Base-by-base conservation (phyloP, 2,329 filamentous ascomycete genomes). In the Exserohilum turcica region DNA sequence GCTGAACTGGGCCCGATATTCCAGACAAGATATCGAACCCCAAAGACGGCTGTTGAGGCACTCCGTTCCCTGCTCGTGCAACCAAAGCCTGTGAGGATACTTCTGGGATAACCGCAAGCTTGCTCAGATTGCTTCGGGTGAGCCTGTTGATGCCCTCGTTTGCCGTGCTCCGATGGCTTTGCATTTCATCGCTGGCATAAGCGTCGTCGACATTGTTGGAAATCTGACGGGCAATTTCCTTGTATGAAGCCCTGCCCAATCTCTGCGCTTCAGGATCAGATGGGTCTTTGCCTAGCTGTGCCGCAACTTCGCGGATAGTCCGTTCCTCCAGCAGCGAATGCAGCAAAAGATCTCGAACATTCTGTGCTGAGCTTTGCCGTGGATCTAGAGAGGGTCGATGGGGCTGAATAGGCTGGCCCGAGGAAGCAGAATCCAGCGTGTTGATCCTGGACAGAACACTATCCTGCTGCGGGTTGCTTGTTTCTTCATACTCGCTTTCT, bases 261-360 rank as follows among this genome's bases (percentile, higher is more conserved):
- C 63, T 57, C 44, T 72, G 60, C 6, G 78, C 74, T 18, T 74
- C 73, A 15, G 74, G 70, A 49, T 78, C 67, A 16, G 64, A 61
- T 1, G 35, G 44, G 28, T 63, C 63, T 40, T 69, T 68, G 7
- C 67, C 69, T 24, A 77, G 57, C 43, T 75, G 67, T 15, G 72
- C 62, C 31, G 76, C 66, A 9, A 76, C 75, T 43, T 78, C 69
- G 24, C 65, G 67, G 8, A 76, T 57, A 31, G 76, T 76, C 46
- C 75, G 73, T 38, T 79, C 74, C 61, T 80, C 78, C 1, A 81
- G 65, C 18, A 81, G 56, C 2, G 78, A 73, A 59, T 80, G 78
- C 5, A 81, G 57, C 9, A 80, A 56, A 12, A 78, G 59, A 48
- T 79, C 74, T 16, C 65, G 68, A 28, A 74, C 56, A 43, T 68